A percentile compares a stretch with the other conserved stretches of the same genome.
Evolutionary conservation across 164 flowering plant genomes (phyloP).

Genomic region (Sextonia rubra): DNA sequence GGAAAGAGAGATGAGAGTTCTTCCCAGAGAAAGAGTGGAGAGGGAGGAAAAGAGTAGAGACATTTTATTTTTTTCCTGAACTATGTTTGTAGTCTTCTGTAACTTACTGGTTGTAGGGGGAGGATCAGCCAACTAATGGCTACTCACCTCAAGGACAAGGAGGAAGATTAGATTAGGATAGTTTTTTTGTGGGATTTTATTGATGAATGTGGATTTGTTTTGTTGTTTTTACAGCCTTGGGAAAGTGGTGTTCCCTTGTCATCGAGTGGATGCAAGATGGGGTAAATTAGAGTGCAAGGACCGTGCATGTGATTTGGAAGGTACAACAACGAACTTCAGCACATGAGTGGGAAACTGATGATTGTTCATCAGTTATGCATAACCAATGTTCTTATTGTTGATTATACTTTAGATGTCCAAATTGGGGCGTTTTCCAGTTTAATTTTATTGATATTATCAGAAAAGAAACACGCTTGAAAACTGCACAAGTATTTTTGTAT

Average conservation of each 20-base stretch:
- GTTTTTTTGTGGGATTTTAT: background rate
- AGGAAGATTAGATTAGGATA: background rate
- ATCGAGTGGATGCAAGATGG: constrained; percentile 95
- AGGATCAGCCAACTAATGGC: background rate
- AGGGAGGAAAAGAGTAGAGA: too few species aligned
- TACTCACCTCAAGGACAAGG: background rate
- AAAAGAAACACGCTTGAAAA: background rate
- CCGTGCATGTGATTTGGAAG: constrained; percentile 80
- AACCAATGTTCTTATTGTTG: background rate
- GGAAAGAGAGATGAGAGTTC: too few species aligned
- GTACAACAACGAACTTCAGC: constrained; percentile 29
- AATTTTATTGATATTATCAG: background rate
- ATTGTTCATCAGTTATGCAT: background rate
- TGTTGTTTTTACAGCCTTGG: constrained; percentile 55
- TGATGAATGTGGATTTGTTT: background rate
- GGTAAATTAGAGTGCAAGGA: constrained; percentile 91
- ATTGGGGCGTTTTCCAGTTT: background rate
- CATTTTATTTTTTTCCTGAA: background rate
- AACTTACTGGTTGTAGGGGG: background rate
- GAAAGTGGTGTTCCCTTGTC: constrained; percentile 73
- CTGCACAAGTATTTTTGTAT: background rate
- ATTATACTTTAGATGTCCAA: background rate
- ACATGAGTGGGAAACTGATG: background rate
- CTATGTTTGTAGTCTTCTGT: background rate
- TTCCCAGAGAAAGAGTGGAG: too few species aligned